Evolutionary conservation across 768 basidiomycete genomes (phyloP), one percentile per base, ranked within the genome.

Genomic region (Tubosaeta brunneosetosa): DNA sequence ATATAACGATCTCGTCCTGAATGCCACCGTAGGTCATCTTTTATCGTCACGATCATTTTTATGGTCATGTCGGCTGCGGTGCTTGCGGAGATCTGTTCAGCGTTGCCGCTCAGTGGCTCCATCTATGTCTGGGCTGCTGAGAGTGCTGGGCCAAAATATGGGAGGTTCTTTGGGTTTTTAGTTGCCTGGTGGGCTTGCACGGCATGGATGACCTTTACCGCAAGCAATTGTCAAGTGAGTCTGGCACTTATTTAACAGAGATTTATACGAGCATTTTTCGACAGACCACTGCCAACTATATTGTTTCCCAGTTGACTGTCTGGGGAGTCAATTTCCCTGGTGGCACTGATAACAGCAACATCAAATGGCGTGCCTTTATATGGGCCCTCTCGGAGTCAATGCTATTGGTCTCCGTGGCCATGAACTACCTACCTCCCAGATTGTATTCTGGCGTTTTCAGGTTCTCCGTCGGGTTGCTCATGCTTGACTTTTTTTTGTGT

Each of bases 81-180:
- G 38, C 76, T 95, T 34, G 91, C 93, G 17, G 93, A 95, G 66
- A 84, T 94, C 48, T 94, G 92, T 68, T 94, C 92, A 37, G 88
- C 91, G 6, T 75, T 94, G 27, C 88, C 89, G 5, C 68, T 93
- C 46, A 90, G 88, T 51, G 93, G 93, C 3, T 94, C 91, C 8
- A 94, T 97, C 66, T 95, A 94, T 68, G 84, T 93, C 45, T 95
- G 93, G 93, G 89, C 91, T 0, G 92, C 91, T 16, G 92, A 92
- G 64, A 91, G 91, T 62, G 93, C 91, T 5, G 93, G 93, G 2
- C 85, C 85, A 6, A 91, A 89, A 59, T 85, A 90, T 61, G 91
- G 84, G 3, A 79, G 93, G 33, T 87, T 94, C 69, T 81, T 91
- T 57, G 92, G 91, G 1, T 92, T 94, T 71, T 68, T 91, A 51